Evolutionary conservation across 495 filamentous ascomycete genomes (phyloP).

Genomic region (Hamigera avellanea): DNA sequence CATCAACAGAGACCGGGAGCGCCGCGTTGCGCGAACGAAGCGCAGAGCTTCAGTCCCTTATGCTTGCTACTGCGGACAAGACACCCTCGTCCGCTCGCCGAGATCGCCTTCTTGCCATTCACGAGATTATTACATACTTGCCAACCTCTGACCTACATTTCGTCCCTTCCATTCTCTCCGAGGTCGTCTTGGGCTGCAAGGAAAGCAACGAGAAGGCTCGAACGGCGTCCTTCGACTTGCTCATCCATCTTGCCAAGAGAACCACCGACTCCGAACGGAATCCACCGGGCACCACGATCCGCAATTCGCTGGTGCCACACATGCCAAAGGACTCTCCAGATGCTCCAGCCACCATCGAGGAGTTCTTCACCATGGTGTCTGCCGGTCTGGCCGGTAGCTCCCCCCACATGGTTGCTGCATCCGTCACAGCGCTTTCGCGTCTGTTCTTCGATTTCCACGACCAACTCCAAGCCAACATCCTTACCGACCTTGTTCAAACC

Average conservation of each 20-base stretch:
- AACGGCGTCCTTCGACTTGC: slow-evolving; percentile 76
- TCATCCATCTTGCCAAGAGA: slow-evolving; percentile 76
- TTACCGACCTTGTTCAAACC: slow-evolving; percentile 75
- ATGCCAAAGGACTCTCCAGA: slow-evolving; percentile 72
- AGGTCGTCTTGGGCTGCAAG: slow-evolving; percentile 90
- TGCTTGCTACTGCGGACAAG: slow-evolving; percentile 67
- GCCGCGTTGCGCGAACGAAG: slow-evolving; percentile 60
- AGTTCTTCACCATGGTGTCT: slow-evolving; percentile 97
- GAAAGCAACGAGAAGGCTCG: slow-evolving; percentile 93
- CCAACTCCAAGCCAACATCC: slow-evolving; percentile 42
- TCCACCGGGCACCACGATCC: slow-evolving; percentile 57
- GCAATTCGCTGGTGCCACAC: slow-evolving; percentile 72
- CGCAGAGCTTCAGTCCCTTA: slow-evolving; percentile 62
- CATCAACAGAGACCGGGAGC: slow-evolving; percentile 62
- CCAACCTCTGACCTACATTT: slow-evolving; percentile 73
- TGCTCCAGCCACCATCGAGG: slow-evolving; percentile 69
- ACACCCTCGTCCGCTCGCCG: slow-evolving; percentile 71
- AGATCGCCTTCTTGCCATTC: slow-evolving; percentile 75
- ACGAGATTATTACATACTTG: slow-evolving; percentile 64
- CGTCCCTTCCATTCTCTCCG: slow-evolving; percentile 79
- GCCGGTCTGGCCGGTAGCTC: slow-evolving; percentile 84
- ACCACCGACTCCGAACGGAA: slow-evolving; percentile 46
- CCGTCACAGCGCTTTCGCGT: slow-evolving; percentile 82
- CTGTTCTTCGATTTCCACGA: slow-evolving; percentile 79
- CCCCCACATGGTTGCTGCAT: slow-evolving; percentile 91